Conservation (phyloP, 805 yeast species). For the Grigorovia transvaalensis region DNA sequence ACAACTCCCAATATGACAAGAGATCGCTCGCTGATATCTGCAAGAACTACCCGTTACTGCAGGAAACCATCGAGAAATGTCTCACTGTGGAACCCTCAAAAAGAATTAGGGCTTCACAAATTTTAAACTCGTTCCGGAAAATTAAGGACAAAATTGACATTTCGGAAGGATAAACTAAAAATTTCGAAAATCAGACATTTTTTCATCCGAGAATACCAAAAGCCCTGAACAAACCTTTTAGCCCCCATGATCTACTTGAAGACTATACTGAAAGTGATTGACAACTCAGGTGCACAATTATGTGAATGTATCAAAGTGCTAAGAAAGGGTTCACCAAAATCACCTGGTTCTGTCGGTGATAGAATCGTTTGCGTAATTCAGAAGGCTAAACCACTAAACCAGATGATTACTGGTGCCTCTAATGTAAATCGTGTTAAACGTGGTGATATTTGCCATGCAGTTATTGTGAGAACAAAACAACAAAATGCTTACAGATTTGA, state of each 20-base stretch:
- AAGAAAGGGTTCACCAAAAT: conserved; percentile 69
- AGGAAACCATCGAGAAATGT: conserved; percentile 30
- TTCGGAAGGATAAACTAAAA: conserved; percentile 1
- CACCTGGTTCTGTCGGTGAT: conserved; percentile 81
- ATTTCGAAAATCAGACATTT: not conserved
- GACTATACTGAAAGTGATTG: conserved; percentile 80
- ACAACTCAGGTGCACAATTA: conserved; percentile 88
- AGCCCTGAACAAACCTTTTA: not conserved
- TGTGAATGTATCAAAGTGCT: conserved; percentile 95
- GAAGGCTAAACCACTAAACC: conserved; percentile 70
- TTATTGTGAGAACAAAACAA: conserved; percentile 86
- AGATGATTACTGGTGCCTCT: conserved; percentile 61
- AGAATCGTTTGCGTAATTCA: conserved; percentile 89
- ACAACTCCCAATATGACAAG: conserved; percentile 52
- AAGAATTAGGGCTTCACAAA: not conserved
- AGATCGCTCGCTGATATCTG: conserved; percentile 36
- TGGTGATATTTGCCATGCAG: conserved; percentile 93
- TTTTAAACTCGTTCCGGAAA: conserved; percentile 40
- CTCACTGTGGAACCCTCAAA: conserved; percentile 32
- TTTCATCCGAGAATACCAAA: not conserved
- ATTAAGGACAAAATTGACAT: conserved; percentile 30
- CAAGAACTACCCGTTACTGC: not conserved
- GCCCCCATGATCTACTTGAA: conserved; percentile 72
- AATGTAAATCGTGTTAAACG: conserved; percentile 77
- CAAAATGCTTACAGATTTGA: conserved; percentile 62